Base-by-base conservation (phyloP, 2,329 filamentous ascomycete species). In the Scedosporium aurantiacum region DNA sequence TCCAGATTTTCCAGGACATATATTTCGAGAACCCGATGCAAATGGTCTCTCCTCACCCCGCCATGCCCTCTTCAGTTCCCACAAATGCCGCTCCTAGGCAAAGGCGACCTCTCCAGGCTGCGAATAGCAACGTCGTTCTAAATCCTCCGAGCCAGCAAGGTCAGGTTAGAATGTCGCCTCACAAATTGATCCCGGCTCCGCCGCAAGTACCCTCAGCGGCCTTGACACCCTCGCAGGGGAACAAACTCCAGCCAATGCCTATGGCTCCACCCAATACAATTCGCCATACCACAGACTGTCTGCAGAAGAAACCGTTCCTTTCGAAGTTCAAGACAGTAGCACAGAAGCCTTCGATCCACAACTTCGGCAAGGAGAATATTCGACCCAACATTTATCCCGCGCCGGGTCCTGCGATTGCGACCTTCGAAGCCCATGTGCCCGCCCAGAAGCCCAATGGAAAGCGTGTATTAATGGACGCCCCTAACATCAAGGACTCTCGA, bases 401-500 rank as follows among this genome's bases (percentile, higher is more conserved):
- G 12, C 76, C 77, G 16, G 67, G 76, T 1, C 69, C 77, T 4
- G 75, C 79, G 25, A 69, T 82, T 45, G 81, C 84, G 63, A 57
- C 25, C 27, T 57, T 57, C 27, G 54, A 57, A 25, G 32, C 54
- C 16, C 54, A 57, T 40, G 54, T 57, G n/a, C 52, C 52, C 52
- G 37, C 60, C 54, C 79, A 78, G 63, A 84, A 83, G 61, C 71
- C 77, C 1, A 74, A 77, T 7, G 75, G 75, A 50, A 86, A 86
- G 70, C 85, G 89, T 67, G 77, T 80, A 6, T 76, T 92, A 52
- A 81, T 89, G 72, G 90, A 96, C 60, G 83, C 89, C 4, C 84
- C 87, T 4, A 85, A 87, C 1, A 84, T 89, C 66, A 86, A 86
- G 67, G 89, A 93, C 67, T 80, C 78, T 21, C 77, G 87, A 65